Conservation (phyloP, 495 filamentous ascomycete species). For the Bombardia bombarda region DNA sequence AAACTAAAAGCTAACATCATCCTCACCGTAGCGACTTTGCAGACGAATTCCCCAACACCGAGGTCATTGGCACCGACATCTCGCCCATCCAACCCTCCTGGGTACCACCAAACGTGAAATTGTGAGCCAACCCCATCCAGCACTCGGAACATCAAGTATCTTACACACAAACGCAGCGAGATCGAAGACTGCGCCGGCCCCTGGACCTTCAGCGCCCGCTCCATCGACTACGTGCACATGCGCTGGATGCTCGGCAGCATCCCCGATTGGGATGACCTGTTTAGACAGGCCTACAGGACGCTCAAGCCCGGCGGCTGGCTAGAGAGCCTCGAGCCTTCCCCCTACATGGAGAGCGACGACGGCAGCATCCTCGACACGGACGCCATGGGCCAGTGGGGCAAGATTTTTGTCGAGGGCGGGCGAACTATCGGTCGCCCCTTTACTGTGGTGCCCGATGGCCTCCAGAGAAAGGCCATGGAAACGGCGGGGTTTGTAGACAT, state of each 20-base stretch:
- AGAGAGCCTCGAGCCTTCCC: constrained; percentile 42
- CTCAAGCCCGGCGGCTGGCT: constrained; percentile 24
- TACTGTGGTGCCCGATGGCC: constrained; percentile 26
- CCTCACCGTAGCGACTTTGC: constrained; percentile 19
- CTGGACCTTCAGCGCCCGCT: constrained; percentile 40
- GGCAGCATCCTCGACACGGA: constrained; percentile 36
- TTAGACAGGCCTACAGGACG: constrained; percentile 17
- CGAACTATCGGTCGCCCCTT: constrained; percentile 38
- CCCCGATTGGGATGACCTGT: constrained; percentile 44
- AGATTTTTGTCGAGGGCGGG: constrained; percentile 33
- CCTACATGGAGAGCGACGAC: constrained; percentile 38
- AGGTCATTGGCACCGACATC: constrained; percentile 55
- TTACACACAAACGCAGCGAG: too few relatives aligned
- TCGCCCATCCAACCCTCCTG: constrained; percentile 45
- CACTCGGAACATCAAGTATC: too few relatives aligned
- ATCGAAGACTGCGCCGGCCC: constrained; percentile 44
- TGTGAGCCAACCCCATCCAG: too few relatives aligned
- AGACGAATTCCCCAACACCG: constrained; percentile 42
- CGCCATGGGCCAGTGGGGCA: constrained; percentile 33
- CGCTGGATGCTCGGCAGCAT: constrained; percentile 49
- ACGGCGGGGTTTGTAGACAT: constrained; percentile 24
- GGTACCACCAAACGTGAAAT: constrained; percentile 40
- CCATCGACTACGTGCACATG: constrained; percentile 59
- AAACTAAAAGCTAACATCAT: neutral
- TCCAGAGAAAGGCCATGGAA: constrained; percentile 23